These are phyloP conservation scores for Fraxinus americana DNA, from an alignment of 257 asterid species.

Conservation along the genomic window DNA sequence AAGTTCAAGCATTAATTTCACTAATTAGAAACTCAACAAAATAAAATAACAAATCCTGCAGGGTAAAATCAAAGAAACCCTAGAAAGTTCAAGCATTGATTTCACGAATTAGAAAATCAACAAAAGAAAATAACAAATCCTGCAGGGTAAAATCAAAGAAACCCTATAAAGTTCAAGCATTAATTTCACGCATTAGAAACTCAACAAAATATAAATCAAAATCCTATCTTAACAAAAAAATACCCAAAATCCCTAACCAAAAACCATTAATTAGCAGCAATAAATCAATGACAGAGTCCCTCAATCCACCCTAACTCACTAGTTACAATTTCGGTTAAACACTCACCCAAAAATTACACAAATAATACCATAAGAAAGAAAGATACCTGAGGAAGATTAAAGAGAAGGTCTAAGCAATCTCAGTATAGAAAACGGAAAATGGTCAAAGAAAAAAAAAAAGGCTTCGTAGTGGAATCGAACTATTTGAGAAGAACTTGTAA, in stretches of 20 bases:
- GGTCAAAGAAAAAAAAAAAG: neutral
- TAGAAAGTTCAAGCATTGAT: constrained; percentile 21
- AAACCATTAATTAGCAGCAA: constrained; percentile 32
- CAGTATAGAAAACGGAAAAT: neutral
- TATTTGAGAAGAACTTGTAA: neutral
- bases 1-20: constrained; percentile 23
- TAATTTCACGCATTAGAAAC: constrained; percentile 10
- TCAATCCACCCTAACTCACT: constrained; percentile 11
- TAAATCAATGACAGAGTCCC: constrained; percentile 11
- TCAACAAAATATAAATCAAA: constrained; percentile 23
- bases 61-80: constrained; percentile 7
- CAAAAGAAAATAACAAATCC: constrained; percentile 13
- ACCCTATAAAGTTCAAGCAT: constrained; percentile 16
- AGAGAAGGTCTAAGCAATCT: neutral
- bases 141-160: constrained; percentile 13
- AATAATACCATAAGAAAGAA: neutral
- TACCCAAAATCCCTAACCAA: constrained; percentile 33
- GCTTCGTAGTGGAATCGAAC: neutral
- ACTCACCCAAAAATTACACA: constrained; percentile 11
- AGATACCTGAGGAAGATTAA: constrained; percentile 24
- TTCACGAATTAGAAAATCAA: neutral
- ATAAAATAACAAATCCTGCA: constrained; percentile 1
- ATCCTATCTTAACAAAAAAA: constrained; percentile 25
- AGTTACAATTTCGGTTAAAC: neutral
- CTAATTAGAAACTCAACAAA: neutral